These are phyloP conservation scores for Paraphaeosphaeria minitans DNA, from an alignment of 2,329 filamentous ascomycete genomes.

Conservation along the genomic window DNA sequence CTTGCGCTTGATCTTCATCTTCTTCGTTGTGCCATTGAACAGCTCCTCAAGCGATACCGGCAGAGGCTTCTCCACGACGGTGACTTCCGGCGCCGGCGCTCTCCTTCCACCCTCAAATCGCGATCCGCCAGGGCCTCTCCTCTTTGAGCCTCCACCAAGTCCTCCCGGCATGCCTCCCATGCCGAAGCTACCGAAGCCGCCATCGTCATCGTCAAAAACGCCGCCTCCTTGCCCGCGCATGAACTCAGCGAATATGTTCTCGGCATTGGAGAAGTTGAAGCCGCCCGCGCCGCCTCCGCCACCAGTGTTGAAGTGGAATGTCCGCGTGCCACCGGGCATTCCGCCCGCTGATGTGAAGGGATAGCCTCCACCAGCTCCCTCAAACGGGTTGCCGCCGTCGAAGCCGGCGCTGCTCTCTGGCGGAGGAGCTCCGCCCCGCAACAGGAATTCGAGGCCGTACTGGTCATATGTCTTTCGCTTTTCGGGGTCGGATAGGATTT, in stretches of 20 bases:
- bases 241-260: conserved; percentile 86
- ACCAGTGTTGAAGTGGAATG: conserved; percentile 69
- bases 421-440: conserved; percentile 76
- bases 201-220: conserved; percentile 61
- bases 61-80: conserved; percentile 84
- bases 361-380: conserved; percentile 54
- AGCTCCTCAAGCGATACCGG: conserved; percentile 85
- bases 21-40: conserved; percentile 86
- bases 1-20: conserved; percentile 98
- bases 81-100: conserved; percentile 77
- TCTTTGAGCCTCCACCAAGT: conserved; percentile 39
- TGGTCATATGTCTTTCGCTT: conserved; percentile 96
- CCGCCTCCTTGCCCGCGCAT: conserved; percentile 62
- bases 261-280: conserved; percentile 84
- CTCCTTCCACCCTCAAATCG: conserved; percentile 48
- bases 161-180: conserved; percentile 42
- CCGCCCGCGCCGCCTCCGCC: conserved; percentile 61
- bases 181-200: conserved; percentile 52
- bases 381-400: conserved; percentile 52
- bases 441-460: conserved; percentile 89
- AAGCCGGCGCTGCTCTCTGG: conserved; percentile 48
- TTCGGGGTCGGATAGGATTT: conserved; percentile 95
- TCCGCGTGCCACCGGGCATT: conserved; percentile 60
- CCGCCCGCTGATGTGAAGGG: conserved; percentile 62
- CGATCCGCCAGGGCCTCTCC: conserved; percentile 34